Base-by-base conservation (phyloP, 192 early-diverging fungal species). In the Rhizophagus clarus region DNA sequence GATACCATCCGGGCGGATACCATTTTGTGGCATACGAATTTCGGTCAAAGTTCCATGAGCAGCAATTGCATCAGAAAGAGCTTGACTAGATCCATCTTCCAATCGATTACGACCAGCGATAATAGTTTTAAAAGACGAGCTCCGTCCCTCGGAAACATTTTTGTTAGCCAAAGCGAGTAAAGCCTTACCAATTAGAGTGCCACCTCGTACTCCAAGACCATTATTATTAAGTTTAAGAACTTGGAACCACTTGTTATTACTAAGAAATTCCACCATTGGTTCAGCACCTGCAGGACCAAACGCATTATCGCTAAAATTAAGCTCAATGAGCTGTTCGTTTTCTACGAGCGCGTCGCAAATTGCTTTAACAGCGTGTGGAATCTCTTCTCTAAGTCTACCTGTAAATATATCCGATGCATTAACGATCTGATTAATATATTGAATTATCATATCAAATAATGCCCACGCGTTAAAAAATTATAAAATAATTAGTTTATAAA, bases 201-300 rank as follows among this genome's bases (percentile, higher is more conserved):
- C 97, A 82, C 97, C 97, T 62, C 93, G 90, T 72, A 96, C 89
- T 40, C 98, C 98, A 76, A 99, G 89, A 12, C 98, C 98, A 81
- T 97, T 97, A 91, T 99, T 99, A 89, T 99, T 97, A 37, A 99
- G 87, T 81, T 91, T 91, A n/a, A 99, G 89, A 28, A 91, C 89
- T 77, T 96, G 90, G 32, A 99, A 89, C 51, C 90, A 88, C 26
- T 91, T 88, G 82, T 94, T 96, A 80, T 94, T 91, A 82, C 89
- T 91, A 63, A 98, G 85, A 69, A 99, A 95, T 42, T 92, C 88
- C 22, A 94, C 87, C 87, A 99, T 89, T 7, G 96, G 95, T 51
- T 92, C 88, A 34, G 96, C 96, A 37, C 98, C 98, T 49, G 93
- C 92, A 17, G 97, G 97, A 24, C 97, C 97, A 87, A 99, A 99